phyloP scores from a whole-genome alignment of 495 filamentous ascomycete genomes.

The Aspergillus leporis region DNA sequence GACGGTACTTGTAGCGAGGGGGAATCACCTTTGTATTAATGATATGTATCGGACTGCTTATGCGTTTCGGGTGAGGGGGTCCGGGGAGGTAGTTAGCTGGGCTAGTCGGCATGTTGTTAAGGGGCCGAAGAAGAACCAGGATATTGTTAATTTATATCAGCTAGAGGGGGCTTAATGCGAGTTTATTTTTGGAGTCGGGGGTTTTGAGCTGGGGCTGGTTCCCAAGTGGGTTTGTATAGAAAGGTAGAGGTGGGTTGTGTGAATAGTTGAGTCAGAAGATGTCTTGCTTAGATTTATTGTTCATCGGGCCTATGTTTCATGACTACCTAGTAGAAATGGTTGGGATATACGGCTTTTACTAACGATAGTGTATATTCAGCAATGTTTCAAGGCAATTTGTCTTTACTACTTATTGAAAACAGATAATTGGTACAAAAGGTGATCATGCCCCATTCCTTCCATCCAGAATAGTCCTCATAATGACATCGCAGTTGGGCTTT shows the following conservation, averaged over 20 bases:
- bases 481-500: not conserved
- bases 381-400: no score
- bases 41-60: slow-evolving; percentile 53
- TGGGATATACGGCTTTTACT: no score
- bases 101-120: slow-evolving; percentile 48
- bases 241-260: no score
- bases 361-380: no score
- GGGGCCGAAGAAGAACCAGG: slow-evolving; percentile 50
- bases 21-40: slow-evolving; percentile 49
- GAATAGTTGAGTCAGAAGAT: no score
- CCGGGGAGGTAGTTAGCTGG: slow-evolving; percentile 45
- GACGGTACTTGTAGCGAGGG: slow-evolving; percentile 35
- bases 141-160: slow-evolving; percentile 45
- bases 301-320: no score
- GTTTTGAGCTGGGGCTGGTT: not conserved
- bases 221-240: no score
- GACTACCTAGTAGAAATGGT: no score
- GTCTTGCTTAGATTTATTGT: no score
- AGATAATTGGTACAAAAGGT: no score
- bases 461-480: slow-evolving; percentile 1
- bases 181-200: not conserved
- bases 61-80: slow-evolving; percentile 41
- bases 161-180: not conserved
- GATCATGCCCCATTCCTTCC: not conserved
- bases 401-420: no score